Evolutionary conservation across 805 yeast species (phyloP).

Genomic region (Yarrowia sp.): DNA sequence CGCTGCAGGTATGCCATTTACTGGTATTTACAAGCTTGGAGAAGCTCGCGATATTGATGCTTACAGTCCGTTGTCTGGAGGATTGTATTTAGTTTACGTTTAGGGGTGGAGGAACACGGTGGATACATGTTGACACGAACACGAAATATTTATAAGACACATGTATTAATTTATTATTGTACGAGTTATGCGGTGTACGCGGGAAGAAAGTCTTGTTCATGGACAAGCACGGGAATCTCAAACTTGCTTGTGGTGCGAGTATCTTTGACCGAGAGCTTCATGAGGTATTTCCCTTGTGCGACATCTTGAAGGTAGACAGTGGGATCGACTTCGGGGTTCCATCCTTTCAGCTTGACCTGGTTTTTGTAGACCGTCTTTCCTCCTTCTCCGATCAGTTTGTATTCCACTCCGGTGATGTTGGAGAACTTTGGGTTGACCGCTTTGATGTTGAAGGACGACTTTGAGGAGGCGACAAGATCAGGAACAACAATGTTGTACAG

Average conservation of each 20-base stretch:
- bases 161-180: no score
- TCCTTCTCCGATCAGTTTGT: background rate
- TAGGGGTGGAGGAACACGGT: background rate
- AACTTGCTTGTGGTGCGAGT: background rate
- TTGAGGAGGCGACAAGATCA: background rate
- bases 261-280: background rate
- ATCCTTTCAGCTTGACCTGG: background rate
- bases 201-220: background rate
- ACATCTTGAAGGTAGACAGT: background rate
- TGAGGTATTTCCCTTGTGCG: background rate
- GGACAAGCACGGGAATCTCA: background rate
- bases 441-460: background rate
- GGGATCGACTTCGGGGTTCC: background rate
- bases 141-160: background rate
- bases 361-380: background rate
- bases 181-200: no score
- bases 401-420: background rate
- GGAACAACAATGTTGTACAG: background rate
- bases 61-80: background rate
- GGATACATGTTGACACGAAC: no score
- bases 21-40: background rate
- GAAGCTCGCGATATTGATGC: background rate
- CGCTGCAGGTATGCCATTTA: constrained; percentile 31
- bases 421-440: background rate
- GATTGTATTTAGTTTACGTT: background rate